Percentiles rank a stretch among this genome's conserved stretches.
phyloP scores from a whole-genome alignment of 2,329 filamentous ascomycete species.

The Arachnopeziza araneosa region DNA sequence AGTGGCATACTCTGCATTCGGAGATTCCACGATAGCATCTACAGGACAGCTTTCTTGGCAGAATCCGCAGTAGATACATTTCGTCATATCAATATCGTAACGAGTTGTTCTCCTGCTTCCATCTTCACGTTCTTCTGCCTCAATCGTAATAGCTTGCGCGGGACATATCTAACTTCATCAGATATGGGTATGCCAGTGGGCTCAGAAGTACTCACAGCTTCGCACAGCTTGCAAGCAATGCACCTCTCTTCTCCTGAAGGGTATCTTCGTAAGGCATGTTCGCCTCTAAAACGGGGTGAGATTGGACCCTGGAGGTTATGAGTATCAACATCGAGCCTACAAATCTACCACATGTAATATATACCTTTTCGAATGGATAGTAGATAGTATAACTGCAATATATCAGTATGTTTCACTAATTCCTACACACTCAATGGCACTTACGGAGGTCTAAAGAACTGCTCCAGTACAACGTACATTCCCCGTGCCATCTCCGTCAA shows the following conservation, averaged over 20 bases:
- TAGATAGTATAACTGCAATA: conserved; percentile 82
- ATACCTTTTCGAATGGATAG: conserved; percentile 94
- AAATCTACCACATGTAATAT: too few species aligned
- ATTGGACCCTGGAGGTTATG: conserved; percentile 66
- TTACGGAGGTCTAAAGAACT: conserved; percentile 97
- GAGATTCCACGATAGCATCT: conserved; percentile 80
- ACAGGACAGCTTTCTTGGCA: conserved; percentile 99
- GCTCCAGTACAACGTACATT: conserved; percentile 97
- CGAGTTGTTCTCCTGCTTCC: conserved; percentile 91
- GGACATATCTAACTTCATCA: conserved; percentile 66
- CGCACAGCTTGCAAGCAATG: conserved; percentile 99
- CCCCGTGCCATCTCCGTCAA: conserved; percentile 92
- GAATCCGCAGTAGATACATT: conserved; percentile 99
- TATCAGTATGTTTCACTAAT: conserved; percentile 25
- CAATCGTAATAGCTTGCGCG: conserved; percentile 96
- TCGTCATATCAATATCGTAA: conserved; percentile 99
- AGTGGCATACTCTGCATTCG: conserved; percentile 70
- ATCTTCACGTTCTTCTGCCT: conserved; percentile 96
- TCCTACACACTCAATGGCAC: conserved; percentile 33
- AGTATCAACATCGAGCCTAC: not conserved
- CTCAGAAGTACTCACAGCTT: conserved; percentile 54
- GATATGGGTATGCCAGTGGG: not conserved
- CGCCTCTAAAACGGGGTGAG: conserved; percentile 94
- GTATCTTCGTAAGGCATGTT: conserved; percentile 94
- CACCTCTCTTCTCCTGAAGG: conserved; percentile 97